phyloP scores from a whole-genome alignment of 768 basidiomycete species.

The Boletus coccyginus region DNA sequence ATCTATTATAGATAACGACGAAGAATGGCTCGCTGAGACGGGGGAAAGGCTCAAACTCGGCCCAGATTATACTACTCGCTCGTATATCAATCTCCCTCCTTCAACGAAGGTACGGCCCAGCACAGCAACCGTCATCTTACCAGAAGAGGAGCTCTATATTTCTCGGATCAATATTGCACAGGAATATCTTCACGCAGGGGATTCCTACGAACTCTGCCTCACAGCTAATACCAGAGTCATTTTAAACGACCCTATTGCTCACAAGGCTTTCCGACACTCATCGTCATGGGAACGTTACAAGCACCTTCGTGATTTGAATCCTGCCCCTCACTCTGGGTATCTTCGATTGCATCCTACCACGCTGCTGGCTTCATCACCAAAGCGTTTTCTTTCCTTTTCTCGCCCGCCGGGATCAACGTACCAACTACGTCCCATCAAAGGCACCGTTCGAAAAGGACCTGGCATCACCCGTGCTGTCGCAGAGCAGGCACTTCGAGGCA shows the following conservation, averaged over 20 bases:
- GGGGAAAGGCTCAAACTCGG: conserved; percentile 16
- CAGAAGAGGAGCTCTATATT: conserved; percentile 61
- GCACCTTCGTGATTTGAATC: conserved; percentile 68
- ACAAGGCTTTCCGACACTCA: conserved; percentile 14
- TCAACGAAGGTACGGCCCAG: conserved; percentile 24
- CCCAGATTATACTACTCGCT: conserved; percentile 11
- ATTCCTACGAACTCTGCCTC: conserved; percentile 92
- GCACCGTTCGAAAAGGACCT: conserved; percentile 75
- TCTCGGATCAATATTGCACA: conserved; percentile 67
- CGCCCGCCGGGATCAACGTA: conserved; percentile 60
- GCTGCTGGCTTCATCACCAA: conserved; percentile 84
- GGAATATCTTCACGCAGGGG: conserved; percentile 73
- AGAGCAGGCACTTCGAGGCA: conserved; percentile 60
- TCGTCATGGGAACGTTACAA: conserved; percentile 75
- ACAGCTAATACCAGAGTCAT: conserved; percentile 72
- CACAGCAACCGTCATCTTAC: conserved; percentile 43
- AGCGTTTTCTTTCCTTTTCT: conserved; percentile 84
- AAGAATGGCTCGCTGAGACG: conserved; percentile 56
- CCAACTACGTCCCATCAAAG: conserved; percentile 93
- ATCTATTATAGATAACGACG: conserved; percentile 57
- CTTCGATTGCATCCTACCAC: conserved; percentile 74
- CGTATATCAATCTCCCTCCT: conserved; percentile 17
- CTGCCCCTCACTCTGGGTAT: conserved; percentile 86
- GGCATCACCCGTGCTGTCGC: conserved; percentile 61
- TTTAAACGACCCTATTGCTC: conserved; percentile 35